Conservation (phyloP, 257 asterid genomes). For the Eucommia ulmoides region DNA sequence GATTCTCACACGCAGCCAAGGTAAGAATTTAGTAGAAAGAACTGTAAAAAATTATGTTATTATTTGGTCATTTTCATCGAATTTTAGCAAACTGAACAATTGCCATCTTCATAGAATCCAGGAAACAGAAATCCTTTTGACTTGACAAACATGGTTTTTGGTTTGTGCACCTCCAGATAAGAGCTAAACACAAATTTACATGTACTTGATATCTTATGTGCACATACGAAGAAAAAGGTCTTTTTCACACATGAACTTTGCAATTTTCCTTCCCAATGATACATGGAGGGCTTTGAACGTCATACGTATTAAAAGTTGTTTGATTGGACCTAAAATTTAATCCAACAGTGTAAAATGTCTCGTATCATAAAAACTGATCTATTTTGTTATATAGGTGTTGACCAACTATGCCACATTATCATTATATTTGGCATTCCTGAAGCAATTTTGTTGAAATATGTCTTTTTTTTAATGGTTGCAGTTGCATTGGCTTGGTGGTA, state of each 20-base stretch:
- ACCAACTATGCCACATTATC: no score
- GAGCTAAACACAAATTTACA: no score
- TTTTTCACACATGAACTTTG: no score
- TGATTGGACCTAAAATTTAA: neutral
- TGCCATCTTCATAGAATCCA: neutral
- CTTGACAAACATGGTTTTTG: no score
- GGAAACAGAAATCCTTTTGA: neutral
- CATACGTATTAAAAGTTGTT: no score
- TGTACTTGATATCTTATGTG: no score
- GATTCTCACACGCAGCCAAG: slow-evolving; percentile 86
- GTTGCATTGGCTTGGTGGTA: slow-evolving; percentile 94
- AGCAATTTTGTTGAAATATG: neutral
- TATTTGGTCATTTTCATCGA: neutral
- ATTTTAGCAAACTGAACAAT: neutral
- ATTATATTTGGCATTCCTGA: neutral
- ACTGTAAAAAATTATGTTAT: neutral
- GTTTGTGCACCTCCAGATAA: no score
- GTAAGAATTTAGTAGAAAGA: slow-evolving; percentile 14
- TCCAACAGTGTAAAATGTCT: neutral
- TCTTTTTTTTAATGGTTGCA: slow-evolving; percentile 14
- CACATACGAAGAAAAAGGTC: no score
- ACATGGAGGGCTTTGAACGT: no score
- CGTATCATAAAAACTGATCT: no score
- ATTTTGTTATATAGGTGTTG: neutral
- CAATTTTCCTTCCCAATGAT: no score